Conservation (phyloP, 768 basidiomycete genomes). For the Lactarius tabidus region DNA sequence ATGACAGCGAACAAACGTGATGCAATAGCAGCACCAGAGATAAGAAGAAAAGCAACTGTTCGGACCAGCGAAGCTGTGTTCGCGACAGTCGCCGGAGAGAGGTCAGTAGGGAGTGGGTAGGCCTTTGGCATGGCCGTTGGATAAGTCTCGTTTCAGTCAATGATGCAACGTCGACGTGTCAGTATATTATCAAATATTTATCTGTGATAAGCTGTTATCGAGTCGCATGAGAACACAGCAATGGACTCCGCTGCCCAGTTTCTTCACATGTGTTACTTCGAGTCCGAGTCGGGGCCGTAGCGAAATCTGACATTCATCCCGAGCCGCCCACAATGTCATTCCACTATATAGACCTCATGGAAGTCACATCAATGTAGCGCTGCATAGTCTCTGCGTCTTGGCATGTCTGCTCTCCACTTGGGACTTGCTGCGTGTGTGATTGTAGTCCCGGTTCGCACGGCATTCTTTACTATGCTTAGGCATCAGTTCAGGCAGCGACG, state of each 20-base stretch:
- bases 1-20: constrained; percentile 96
- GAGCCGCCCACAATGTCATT: too few species aligned
- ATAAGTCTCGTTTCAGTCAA: neutral
- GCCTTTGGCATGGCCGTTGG: constrained; percentile 62
- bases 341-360: too few species aligned
- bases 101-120: constrained; percentile 64
- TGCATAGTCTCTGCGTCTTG: neutral
- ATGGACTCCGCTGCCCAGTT: too few species aligned
- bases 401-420: neutral
- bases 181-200: neutral
- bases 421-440: neutral
- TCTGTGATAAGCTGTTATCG: neutral
- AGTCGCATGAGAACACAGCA: too few species aligned
- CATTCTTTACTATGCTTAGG: neutral
- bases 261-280: too few species aligned
- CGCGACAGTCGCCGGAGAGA: constrained; percentile 67
- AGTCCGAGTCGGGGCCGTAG: too few species aligned
- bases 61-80: constrained; percentile 91
- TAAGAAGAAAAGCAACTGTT: constrained; percentile 84
- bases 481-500: neutral
- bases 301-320: too few species aligned
- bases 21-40: constrained; percentile 91
- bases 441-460: too few species aligned
- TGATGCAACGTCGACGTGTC: neutral
- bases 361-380: too few species aligned